Conservation (phyloP, 2,329 filamentous ascomycete genomes). For the Orbilia ellipsospora region DNA sequence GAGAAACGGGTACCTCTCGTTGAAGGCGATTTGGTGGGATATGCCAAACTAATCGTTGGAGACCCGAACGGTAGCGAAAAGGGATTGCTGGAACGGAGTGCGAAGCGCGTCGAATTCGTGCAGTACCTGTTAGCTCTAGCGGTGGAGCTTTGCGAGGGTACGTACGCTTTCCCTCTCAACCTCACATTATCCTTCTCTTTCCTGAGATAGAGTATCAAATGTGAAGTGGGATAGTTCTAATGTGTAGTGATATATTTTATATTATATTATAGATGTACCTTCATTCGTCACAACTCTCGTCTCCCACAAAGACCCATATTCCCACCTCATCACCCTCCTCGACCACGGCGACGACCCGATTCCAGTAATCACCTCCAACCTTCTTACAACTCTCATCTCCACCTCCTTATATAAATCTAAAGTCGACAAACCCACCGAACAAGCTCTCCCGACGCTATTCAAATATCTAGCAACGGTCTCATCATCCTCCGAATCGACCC, state of each 20-base stretch:
- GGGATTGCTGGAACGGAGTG: constrained; percentile 85
- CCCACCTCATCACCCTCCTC: constrained; percentile 84
- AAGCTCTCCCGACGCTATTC: constrained; percentile 83
- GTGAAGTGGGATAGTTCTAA: neutral
- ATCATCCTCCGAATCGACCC: constrained; percentile 84
- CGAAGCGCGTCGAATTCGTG: constrained; percentile 87
- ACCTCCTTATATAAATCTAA: constrained; percentile 71
- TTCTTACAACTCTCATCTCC: constrained; percentile 82
- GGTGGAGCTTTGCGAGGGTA: constrained; percentile 87
- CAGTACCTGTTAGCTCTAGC: constrained; percentile 94
- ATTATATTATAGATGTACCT: constrained; percentile 75
- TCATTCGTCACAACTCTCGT: constrained; percentile 80
- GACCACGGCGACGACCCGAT: constrained; percentile 86
- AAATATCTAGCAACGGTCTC: constrained; percentile 85
- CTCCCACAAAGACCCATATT: constrained; percentile 80
- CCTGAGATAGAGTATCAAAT: neutral
- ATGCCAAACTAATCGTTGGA: constrained; percentile 82
- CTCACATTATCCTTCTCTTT: neutral
- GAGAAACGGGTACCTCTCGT: constrained; percentile 87
- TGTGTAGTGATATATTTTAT: neutral
- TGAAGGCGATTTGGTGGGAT: constrained; percentile 81
- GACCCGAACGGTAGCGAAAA: constrained; percentile 67
- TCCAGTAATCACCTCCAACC: constrained; percentile 87
- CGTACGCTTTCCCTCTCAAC: constrained; percentile 57
- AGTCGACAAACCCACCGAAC: constrained; percentile 65